Evolutionary conservation across 306 rosid species (phyloP).

Genomic region (Aeschynomene evenia): DNA sequence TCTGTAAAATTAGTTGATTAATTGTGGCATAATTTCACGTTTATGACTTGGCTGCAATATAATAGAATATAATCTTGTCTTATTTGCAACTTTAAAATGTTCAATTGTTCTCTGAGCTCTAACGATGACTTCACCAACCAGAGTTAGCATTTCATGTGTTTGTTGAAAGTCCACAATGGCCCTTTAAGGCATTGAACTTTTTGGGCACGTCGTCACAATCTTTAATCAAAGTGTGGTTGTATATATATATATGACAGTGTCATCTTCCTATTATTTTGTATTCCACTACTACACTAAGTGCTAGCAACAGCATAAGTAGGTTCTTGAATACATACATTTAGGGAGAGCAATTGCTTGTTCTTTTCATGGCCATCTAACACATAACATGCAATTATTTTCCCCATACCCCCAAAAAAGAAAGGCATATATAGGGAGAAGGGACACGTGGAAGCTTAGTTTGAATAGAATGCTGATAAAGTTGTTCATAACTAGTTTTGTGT

Average conservation of each 20-base stretch:
- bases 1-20: neutral
- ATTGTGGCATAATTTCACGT: neutral
- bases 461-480: conserved; percentile 1
- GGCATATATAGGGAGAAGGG: conserved; percentile 8
- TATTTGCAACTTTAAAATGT: neutral
- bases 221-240: neutral
- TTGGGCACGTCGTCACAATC: neutral
- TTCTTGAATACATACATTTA: conserved; percentile 24
- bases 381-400: conserved; percentile 30
- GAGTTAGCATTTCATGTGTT: neutral
- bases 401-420: neutral
- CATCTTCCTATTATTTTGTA: conserved; percentile 19
- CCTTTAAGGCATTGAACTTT: neutral
- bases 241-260: neutral
- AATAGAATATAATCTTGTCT: too few species aligned
- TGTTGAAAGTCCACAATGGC: neutral
- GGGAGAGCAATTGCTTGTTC: conserved; percentile 35
- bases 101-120: neutral
- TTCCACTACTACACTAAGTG: conserved; percentile 24
- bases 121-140: neutral
- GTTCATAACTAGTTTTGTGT: conserved; percentile 10
- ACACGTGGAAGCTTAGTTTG: conserved; percentile 43
- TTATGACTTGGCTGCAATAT: neutral
- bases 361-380: conserved; percentile 33
- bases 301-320: conserved; percentile 17